A percentile compares a stretch with the other conserved stretches of the same genome.
phyloP scores from a whole-genome alignment of 2,329 filamentous ascomycete species.

The Penicillium sp. region DNA sequence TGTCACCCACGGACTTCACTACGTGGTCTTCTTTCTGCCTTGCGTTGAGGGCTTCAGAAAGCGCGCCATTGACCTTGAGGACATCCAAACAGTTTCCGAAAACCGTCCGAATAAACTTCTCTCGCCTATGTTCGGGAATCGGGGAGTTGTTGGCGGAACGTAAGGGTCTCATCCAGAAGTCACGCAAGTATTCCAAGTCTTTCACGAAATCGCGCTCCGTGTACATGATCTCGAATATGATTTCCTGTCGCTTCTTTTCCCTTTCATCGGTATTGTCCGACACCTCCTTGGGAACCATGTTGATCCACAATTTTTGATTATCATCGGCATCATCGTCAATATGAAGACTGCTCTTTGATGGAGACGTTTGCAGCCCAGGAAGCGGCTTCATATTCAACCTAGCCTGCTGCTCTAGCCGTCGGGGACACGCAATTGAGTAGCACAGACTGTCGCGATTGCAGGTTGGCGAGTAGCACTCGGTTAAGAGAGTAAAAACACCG shows the following conservation, averaged over 20 bases:
- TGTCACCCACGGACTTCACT: conserved; percentile 87
- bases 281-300: conserved; percentile 93
- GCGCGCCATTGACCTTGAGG: conserved; percentile 84
- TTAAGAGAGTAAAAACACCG: conserved; percentile 93
- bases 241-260: conserved; percentile 97
- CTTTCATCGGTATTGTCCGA: conserved; percentile 86
- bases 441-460: conserved; percentile 94
- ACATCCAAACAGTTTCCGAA: conserved; percentile 98
- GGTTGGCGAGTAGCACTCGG: conserved; percentile 97
- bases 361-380: conserved; percentile 77
- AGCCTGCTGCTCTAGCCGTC: conserved; percentile 92
- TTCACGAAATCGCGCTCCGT: conserved; percentile 99
- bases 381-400: conserved; percentile 91
- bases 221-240: conserved; percentile 98
- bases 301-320: conserved; percentile 99
- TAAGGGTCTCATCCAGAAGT: conserved; percentile 97
- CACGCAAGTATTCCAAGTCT: conserved; percentile 93
- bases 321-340: conserved; percentile 84
- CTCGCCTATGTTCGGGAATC: conserved; percentile 83
- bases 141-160: conserved; percentile 78
- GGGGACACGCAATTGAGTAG: conserved; percentile 96
- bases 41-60: conserved; percentile 85
- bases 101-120: conserved; percentile 90
- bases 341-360: conserved; percentile 73
- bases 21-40: conserved; percentile 90